Evolutionary conservation across 345 rosid genomes (phyloP).

Genomic region (Nasturtium officinale): DNA sequence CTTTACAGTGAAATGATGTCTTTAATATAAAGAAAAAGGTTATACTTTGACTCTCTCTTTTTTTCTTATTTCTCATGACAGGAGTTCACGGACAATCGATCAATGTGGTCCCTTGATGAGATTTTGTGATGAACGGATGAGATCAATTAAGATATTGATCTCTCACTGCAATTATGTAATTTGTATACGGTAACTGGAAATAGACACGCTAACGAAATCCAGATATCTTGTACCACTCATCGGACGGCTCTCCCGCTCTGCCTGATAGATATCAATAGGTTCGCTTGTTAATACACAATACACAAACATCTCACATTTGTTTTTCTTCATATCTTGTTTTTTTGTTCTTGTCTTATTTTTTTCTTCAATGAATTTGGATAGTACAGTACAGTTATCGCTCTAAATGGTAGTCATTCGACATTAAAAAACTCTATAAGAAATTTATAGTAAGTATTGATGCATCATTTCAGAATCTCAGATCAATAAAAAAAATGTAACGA

Average conservation of each 20-base stretch:
- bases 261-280: slow-evolving; percentile 11
- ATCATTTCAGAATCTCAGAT: background rate
- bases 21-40: background rate
- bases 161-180: slow-evolving; percentile 23
- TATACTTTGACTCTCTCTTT: slow-evolving; percentile 21
- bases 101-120: slow-evolving; percentile 33
- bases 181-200: slow-evolving; percentile 24
- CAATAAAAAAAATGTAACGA: no score
- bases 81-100: slow-evolving; percentile 39
- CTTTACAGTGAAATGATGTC: slow-evolving; percentile 10
- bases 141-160: slow-evolving; percentile 18
- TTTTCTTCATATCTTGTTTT: background rate
- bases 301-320: slow-evolving; percentile 20
- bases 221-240: slow-evolving; percentile 15
- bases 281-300: background rate
- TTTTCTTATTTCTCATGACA: slow-evolving; percentile 6
- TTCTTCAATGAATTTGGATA: slow-evolving; percentile 15
- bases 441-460: slow-evolving; percentile 5
- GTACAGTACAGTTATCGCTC: background rate
- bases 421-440: background rate
- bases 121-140: slow-evolving; percentile 29
- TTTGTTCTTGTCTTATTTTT: background rate
- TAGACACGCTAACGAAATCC: slow-evolving; percentile 34
- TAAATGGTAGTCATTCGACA: slow-evolving; percentile 2
- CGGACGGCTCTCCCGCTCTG: slow-evolving; percentile 27